Base-by-base conservation (phyloP, 1,139 yeast genomes). In the Yamadazyma sp. region DNA sequence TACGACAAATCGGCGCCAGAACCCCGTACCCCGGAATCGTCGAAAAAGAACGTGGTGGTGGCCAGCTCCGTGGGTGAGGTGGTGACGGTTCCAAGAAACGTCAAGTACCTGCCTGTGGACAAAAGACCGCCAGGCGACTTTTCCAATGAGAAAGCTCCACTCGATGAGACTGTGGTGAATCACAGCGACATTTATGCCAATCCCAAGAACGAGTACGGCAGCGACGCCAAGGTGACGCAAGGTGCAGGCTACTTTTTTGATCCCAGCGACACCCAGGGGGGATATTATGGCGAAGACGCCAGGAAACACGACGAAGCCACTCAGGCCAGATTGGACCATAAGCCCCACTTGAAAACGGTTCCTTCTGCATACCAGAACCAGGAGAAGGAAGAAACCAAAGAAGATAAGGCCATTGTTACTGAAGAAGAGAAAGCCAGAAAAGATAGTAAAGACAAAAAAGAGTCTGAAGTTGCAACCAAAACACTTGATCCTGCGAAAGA, bases 231-330 rank as follows among this genome's bases (percentile, higher is more conserved):
- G 28, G 51, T 54, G 12, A 47, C 43, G 9, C 43, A 52, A 29
- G 73, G 72, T 15, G 44, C 55, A 6, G 73, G 73, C 3, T 50
- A 50, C 34, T 67, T 53, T 43, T 67, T 55, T 41, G 62, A 65
- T 39, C 71, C 73, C 8, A 57, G 48, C 44, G 70, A 64, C 44
- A 62, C 70, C 26, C 67, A 62, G 38, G 68, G 66, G 16, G 65
- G 67, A 12, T 42, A 51, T 31, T 59, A 59, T 40, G 53, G 56
- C 26, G 25, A 45, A 25, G 26, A 20, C 28, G 32, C 14, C 42
- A 41, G 10, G 26, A 24, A 6, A 28, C 40, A 43, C 29, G 34
- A 45, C 5, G 67, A 61, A 37, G 67, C 67, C 29, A 63, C 68
- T 4, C 51, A 49, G 29, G 67, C 63, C 14, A 43, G 52, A 28